Percentiles rank a stretch among this genome's conserved stretches.
Evolutionary conservation across 108 stramenopile genomes (phyloP).

Genomic region (Cyclotella choctawhatcheeana): DNA sequence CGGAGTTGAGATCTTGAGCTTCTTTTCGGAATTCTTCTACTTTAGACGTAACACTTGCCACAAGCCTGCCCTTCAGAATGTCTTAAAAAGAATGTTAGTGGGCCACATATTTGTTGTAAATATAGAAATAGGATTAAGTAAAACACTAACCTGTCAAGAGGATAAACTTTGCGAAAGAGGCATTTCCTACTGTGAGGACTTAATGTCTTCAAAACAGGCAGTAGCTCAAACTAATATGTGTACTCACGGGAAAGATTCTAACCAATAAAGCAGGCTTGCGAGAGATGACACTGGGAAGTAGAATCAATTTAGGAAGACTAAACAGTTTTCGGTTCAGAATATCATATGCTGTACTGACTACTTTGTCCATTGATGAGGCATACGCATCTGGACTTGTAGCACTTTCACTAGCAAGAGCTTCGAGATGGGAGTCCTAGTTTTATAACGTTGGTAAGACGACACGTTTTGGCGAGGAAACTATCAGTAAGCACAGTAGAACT

Average conservation of each 20-base stretch:
- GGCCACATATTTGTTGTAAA: too few species aligned
- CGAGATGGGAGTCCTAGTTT: constrained; percentile 66
- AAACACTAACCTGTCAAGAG: constrained; percentile 48
- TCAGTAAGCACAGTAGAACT: too few species aligned
- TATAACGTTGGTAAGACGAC: too few species aligned
- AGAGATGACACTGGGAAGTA: constrained; percentile 79
- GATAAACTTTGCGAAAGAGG: too few species aligned
- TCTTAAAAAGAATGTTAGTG: too few species aligned
- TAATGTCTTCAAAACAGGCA: too few species aligned
- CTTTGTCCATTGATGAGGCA: constrained; percentile 73
- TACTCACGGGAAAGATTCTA: constrained; percentile 69
- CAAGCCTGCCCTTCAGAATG: constrained; percentile 69
- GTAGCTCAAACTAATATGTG: neutral
- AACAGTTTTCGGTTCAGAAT: constrained; percentile 89
- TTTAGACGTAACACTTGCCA: constrained; percentile 70
- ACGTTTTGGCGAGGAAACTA: too few species aligned
- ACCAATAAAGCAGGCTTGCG: constrained; percentile 76
- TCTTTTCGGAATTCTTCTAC: constrained; percentile 81
- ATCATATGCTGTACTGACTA: constrained; percentile 61
- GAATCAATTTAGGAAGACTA: constrained; percentile 78
- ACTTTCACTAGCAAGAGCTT: constrained; percentile 75
- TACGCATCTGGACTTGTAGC: constrained; percentile 75
- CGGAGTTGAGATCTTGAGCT: constrained; percentile 56
- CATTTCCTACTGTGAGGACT: too few species aligned
- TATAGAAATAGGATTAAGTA: too few species aligned